Percentiles rank a stretch among this genome's conserved stretches.
Conservation (phyloP, 345 rosid genomes). For the Turritis glabra region DNA sequence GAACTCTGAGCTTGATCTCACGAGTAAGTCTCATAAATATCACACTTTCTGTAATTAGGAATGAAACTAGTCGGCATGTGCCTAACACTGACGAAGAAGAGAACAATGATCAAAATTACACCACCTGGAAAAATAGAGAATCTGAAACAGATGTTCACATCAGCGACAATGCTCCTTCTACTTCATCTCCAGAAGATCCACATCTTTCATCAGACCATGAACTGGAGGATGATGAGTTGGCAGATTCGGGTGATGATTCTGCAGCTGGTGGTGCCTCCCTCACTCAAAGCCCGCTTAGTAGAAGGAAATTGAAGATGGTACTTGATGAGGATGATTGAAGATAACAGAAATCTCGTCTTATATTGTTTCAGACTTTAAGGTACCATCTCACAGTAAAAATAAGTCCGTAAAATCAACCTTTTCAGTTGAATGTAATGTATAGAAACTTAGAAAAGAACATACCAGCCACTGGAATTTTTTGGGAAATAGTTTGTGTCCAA, state of each 20-base stretch:
- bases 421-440: neutral
- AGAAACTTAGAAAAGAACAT: neutral
- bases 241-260: conserved; percentile 46
- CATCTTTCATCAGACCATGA: conserved; percentile 30
- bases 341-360: neutral
- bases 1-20: neutral
- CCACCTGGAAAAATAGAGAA: conserved; percentile 13
- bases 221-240: conserved; percentile 44
- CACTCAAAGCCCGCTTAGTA: conserved; percentile 39
- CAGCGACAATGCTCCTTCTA: conserved; percentile 24
- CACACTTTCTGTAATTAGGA: conserved; percentile 35
- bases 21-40: conserved; percentile 1
- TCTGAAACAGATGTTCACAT: conserved; percentile 23
- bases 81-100: conserved; percentile 4
- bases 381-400: neutral
- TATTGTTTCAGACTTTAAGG: neutral
- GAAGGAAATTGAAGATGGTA: conserved; percentile 66
- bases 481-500: neutral
- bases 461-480: neutral
- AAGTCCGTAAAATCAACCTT: neutral
- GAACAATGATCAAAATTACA: conserved; percentile 23
- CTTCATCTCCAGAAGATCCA: conserved; percentile 28
- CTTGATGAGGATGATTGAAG: conserved; percentile 63
- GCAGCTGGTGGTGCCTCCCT: conserved; percentile 43
- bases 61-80: conserved; percentile 21